Base-by-base conservation (phyloP, 2,329 filamentous ascomycete genomes). In the Trichophyton schoenleinii region DNA sequence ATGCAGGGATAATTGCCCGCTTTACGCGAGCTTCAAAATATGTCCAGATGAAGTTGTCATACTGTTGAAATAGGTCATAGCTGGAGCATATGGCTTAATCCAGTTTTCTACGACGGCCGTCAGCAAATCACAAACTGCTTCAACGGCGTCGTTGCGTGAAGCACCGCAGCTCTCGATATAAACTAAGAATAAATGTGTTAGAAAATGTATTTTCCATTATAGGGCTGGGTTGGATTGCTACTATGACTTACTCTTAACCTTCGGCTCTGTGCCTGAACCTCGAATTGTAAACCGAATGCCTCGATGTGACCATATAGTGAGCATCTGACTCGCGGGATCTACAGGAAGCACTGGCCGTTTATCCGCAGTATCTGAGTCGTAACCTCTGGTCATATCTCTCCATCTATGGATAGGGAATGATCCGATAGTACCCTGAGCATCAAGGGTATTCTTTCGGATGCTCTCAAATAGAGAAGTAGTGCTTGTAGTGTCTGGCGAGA, bases 221-320 rank as follows among this genome's bases (percentile, higher is more conserved):
- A 8, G 36, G 18, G 20, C 3, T 6, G 5, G 13, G 28, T 42
- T 20, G 1, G 5, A 13, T 31, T 31, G 28, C 7, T n/a, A 22
- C 9, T 6, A 34, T 52, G 61, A 69, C 74, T 68, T 69, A 79
- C 78, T 71, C 68, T 87, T 87, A 64, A 87, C 84, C 75, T 87
- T 87, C 0, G 84, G 84, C 70, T 87, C 84, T 1, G 84, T 87
- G 1, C 83, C 83, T 1, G 82, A 85, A 0, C 79, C 82, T 66
- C 83, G 72, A 22, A 84, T 76, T 1, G 83, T 86, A 66, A 85
- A 84, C 25, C 80, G 77, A 11, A 84, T 68, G 28, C 73, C 70
- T 20, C 78, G 78, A 31, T 82, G 78, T 46, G 86, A 69, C 74
- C 83, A 83, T 42, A 77, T 66, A 1, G 83, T 86, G 66, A 87